phyloP scores from a whole-genome alignment of 169 alveolate genomes.

The Fabrea salina region DNA sequence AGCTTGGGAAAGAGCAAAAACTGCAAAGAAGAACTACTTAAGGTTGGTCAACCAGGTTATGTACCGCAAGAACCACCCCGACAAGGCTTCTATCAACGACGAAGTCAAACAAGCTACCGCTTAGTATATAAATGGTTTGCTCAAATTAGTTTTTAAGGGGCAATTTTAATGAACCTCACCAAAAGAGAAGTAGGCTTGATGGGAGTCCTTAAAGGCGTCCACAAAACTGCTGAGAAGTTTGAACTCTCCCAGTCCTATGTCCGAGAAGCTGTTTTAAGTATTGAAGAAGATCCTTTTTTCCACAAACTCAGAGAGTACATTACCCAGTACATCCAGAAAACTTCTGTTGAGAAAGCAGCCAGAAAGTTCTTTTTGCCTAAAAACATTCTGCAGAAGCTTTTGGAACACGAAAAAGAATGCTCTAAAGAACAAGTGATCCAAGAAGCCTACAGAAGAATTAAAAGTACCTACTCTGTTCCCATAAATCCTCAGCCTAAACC shows the following conservation, averaged over 20 bases:
- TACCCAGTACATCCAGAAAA: neutral
- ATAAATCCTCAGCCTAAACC: neutral
- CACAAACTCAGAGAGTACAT: neutral
- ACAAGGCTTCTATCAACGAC: too few species aligned
- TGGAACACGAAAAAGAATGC: neutral
- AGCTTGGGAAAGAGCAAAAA: constrained; percentile 68
- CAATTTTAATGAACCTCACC: neutral
- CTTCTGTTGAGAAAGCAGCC: neutral
- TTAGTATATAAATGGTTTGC: too few species aligned
- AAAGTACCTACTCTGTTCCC: neutral
- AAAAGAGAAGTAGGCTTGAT: neutral
- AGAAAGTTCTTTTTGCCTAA: neutral
- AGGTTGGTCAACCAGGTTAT: constrained; percentile 39
- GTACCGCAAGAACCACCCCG: too few species aligned
- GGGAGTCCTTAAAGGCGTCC: neutral
- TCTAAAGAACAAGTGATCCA: neutral
- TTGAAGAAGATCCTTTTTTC: neutral
- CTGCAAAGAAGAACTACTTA: constrained; percentile 69
- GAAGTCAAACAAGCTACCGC: too few species aligned
- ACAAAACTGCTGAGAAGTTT: neutral
- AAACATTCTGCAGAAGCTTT: neutral
- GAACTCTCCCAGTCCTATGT: neutral
- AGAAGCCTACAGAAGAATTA: neutral
- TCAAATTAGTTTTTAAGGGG: neutral
- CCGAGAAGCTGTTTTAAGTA: neutral